Conservation (phyloP, 495 filamentous ascomycete species). For the Hyaloscypha bicolor region DNA sequence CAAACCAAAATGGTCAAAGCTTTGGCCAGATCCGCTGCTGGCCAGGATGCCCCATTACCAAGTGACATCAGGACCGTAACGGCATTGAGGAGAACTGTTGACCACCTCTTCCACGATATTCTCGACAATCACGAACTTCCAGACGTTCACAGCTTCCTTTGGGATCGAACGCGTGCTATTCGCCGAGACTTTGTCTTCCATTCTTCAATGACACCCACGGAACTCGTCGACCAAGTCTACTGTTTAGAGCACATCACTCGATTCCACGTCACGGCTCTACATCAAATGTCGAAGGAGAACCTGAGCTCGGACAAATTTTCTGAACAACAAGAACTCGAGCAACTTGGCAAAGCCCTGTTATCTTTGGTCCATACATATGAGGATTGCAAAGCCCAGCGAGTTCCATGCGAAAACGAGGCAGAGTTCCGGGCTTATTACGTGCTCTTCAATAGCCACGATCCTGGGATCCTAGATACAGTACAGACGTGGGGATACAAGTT, state of each 20-base stretch:
- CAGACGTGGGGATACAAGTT: slow-evolving; percentile 77
- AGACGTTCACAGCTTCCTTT: slow-evolving; percentile 81
- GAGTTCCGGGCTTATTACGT: slow-evolving; percentile 93
- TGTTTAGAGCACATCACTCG: slow-evolving; percentile 89
- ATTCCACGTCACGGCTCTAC: slow-evolving; percentile 87
- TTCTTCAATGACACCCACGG: slow-evolving; percentile 59
- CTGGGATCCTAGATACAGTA: slow-evolving; percentile 73
- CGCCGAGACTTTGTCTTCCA: slow-evolving; percentile 95
- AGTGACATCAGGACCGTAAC: slow-evolving; percentile 86
- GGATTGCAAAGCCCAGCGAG: slow-evolving; percentile 56
- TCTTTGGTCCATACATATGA: slow-evolving; percentile 91
- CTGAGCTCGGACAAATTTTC: slow-evolving; percentile 71
- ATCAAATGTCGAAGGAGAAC: slow-evolving; percentile 73
- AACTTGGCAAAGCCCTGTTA: slow-evolving; percentile 83
- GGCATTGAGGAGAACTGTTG: slow-evolving; percentile 72
- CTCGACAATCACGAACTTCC: slow-evolving; percentile 66
- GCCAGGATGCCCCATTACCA: slow-evolving; percentile 86
- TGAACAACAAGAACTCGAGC: slow-evolving; percentile 88
- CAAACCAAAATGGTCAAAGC: slow-evolving; percentile 70
- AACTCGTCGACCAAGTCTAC: slow-evolving; percentile 69
- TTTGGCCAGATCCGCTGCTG: slow-evolving; percentile 87
- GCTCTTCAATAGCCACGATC: slow-evolving; percentile 77
- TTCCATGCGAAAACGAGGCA: slow-evolving; percentile 67
- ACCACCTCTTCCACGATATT: slow-evolving; percentile 81
- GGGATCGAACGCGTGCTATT: slow-evolving; percentile 91